Evolutionary conservation across 495 filamentous ascomycete species (phyloP), one percentile per base, ranked within the genome.

Genomic region (Penicillium canescens): DNA sequence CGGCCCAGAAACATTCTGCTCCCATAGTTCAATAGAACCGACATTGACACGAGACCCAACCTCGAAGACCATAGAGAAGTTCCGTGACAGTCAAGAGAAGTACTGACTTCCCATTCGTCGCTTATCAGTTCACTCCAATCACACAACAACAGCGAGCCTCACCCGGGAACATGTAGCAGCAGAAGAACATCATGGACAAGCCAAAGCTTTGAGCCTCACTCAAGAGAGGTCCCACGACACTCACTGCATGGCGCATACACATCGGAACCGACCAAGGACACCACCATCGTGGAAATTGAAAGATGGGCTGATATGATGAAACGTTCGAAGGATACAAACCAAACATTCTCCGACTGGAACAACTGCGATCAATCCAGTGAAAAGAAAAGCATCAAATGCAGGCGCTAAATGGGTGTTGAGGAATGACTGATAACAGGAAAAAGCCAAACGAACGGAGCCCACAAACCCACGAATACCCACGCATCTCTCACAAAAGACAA

Each of bases 161-260:
- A 12, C 16, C n/a, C 18, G 34, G 49, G 42, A 48, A 42, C 45
- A 56, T 42, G 38, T 33, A 55, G 21, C 55, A 46, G 44, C 56
- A 54, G 55, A 61, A 39, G 50, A 53, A 34, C 42, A 43, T 52
- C 48, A 67, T 82, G 76, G 91, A 95, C 89, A 94, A 92, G 91
- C 82, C 91, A 75, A 89, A 85, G 75, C 91, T 91, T 92, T 96
- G 91, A 96, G 84, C 77, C 90, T 89, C 91, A 91, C 89, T 85
- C 88, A 61, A 85, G 89, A 92, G 91, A 92, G 89, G 90, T 91
- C 91, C 91, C 79, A 74, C 63, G 45, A 48, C 16, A 42, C 20
- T 14, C 21, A 61, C 60, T 61, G 52, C 26, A 26, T 46, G 18
- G 5, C 11, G 55, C 52, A 51, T 37, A 42, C 45, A 50, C 38